Conservation (phyloP, 2,329 filamentous ascomycete species). For the Endoconidiophora polonica region DNA sequence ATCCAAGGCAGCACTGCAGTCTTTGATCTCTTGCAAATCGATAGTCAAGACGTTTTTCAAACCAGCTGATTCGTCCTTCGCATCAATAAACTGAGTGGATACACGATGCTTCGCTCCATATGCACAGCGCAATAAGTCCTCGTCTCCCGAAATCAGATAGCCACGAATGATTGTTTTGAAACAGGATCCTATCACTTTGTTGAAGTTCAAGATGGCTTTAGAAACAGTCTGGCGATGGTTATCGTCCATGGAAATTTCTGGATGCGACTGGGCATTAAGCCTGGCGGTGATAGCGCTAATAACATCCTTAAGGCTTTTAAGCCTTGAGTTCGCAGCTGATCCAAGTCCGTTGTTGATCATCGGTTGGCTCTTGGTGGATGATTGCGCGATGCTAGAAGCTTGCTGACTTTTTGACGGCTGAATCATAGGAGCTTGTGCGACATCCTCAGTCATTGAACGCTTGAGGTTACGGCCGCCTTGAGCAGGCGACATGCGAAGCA, state of each 20-base stretch:
- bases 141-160: too few relatives aligned
- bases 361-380: background rate
- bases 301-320: background rate
- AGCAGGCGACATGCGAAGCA: conserved; percentile 22
- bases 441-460: conserved; percentile 32
- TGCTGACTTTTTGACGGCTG: background rate
- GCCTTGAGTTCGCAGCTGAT: background rate
- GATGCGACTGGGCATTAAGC: background rate
- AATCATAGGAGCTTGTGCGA: background rate
- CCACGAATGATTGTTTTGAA: too few relatives aligned
- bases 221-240: too few relatives aligned
- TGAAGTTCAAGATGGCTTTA: too few relatives aligned
- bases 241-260: background rate
- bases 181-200: too few relatives aligned
- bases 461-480: conserved; percentile 31
- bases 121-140: too few relatives aligned
- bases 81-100: background rate
- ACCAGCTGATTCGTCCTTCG: background rate
- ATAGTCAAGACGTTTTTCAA: conserved; percentile 1
- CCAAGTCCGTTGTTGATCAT: background rate
- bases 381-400: background rate
- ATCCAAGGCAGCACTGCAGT: background rate
- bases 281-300: background rate
- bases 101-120: background rate
- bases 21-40: background rate